A percentile compares a stretch with the other conserved stretches of the same genome.
Conservation (phyloP, 148 eudicot genomes). For the Rheum nobile region DNA sequence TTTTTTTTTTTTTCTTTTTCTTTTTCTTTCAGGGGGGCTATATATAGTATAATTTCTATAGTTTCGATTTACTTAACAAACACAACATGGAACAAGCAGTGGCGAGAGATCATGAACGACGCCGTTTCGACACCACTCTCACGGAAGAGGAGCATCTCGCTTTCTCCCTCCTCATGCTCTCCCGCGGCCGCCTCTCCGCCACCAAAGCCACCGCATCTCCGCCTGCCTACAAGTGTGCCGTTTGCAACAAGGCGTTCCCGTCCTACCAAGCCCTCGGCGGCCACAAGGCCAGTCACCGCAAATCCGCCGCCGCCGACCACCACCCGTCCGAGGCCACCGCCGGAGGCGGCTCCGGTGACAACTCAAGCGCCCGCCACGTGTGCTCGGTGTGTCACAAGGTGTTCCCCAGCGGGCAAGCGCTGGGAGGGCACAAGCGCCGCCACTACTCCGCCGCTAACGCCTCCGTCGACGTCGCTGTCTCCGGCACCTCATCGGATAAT, state of each 20-base stretch:
- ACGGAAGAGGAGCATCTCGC: conserved; percentile 78
- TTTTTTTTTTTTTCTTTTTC: too few species aligned
- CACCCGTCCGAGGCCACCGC: too few species aligned
- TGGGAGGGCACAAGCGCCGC: conserved; percentile 32
- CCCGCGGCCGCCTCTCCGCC: conserved; percentile 24
- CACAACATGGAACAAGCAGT: conserved; percentile 22
- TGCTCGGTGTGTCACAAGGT: conserved; percentile 41
- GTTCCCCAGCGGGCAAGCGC: conserved; percentile 12
- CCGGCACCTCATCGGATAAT: background rate
- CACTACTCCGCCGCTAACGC: conserved; percentile 20
- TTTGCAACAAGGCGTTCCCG: conserved; percentile 6
- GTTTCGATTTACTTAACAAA: background rate
- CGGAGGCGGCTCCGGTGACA: conserved; percentile 13
- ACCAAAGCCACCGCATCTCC: background rate
- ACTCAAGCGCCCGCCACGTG: conserved; percentile 13
- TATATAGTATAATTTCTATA: too few species aligned
- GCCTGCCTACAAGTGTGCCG: conserved; percentile 3
- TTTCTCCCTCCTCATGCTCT: conserved; percentile 72
- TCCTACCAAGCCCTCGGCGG: conserved; percentile 15
- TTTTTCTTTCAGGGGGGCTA: too few species aligned
- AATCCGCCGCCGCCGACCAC: background rate
- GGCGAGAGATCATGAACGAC: conserved; percentile 37
- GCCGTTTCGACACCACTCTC: background rate
- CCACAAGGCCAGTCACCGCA: conserved; percentile 13
- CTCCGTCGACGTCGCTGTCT: conserved; percentile 1